These are phyloP conservation scores for Colletotrichum zoysiae DNA, from an alignment of 2,329 filamentous ascomycete genomes.

Conservation along the genomic window DNA sequence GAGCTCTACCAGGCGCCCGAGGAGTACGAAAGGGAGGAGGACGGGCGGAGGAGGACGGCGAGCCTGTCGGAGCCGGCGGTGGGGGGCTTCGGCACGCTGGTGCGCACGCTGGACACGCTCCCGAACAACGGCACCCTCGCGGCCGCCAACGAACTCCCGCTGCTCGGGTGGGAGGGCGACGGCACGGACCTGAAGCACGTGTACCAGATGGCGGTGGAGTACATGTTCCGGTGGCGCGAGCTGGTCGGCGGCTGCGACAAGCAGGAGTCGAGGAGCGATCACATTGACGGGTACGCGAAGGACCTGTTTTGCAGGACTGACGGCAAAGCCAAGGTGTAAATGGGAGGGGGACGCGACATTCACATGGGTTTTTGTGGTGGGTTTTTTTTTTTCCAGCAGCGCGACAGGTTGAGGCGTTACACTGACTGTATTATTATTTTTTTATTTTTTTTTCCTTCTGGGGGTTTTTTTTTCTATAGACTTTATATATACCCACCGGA, in stretches of 20 bases:
- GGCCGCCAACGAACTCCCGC: constrained; percentile 63
- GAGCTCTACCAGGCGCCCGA: constrained; percentile 82
- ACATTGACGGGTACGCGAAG: constrained; percentile 56
- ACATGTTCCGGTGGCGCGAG: constrained; percentile 69
- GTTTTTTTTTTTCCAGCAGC: too few species aligned
- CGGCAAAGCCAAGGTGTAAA: constrained; percentile 46
- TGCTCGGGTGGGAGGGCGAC: constrained; percentile 75
- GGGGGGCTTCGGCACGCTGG: constrained; percentile 50
- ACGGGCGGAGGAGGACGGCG: constrained; percentile 43
- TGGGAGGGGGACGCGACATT: constrained; percentile 43
- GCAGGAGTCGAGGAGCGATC: constrained; percentile 47
- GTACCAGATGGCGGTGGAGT: constrained; percentile 61
- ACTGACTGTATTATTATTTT: neutral
- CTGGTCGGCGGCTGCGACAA: constrained; percentile 75
- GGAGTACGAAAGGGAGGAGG: constrained; percentile 62
- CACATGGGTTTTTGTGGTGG: neutral
- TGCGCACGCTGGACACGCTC: constrained; percentile 63
- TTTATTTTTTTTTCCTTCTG: too few species aligned
- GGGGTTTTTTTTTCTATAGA: constrained; percentile 14
- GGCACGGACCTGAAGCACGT: constrained; percentile 56
- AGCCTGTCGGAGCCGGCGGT: constrained; percentile 45
- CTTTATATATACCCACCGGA: constrained; percentile 41
- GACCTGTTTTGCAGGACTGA: constrained; percentile 73
- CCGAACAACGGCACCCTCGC: constrained; percentile 59
- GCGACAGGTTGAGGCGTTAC: neutral